Percentiles rank a stretch among this genome's conserved stretches.
Conservation (phyloP, 768 basidiomycete species). For the Mycena vulgaris region DNA sequence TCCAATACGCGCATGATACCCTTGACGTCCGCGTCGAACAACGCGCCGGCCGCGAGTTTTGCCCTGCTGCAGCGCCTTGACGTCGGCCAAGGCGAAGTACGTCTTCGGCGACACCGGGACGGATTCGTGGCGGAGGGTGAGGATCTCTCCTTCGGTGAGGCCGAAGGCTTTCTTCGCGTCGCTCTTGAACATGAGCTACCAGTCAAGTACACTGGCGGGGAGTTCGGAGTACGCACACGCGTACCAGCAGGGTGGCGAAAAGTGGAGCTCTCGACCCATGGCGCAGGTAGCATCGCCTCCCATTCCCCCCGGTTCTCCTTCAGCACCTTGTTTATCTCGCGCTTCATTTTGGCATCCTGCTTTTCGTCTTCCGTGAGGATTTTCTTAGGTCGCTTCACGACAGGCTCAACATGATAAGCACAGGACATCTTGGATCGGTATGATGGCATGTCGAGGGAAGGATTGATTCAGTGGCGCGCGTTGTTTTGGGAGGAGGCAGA, state of each 20-base stretch:
- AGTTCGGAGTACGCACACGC: background rate
- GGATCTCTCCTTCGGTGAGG: constrained; percentile 23
- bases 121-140: constrained; percentile 27
- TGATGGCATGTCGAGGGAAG: background rate
- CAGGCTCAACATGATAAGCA: background rate
- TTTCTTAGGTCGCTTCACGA: background rate
- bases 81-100: constrained; percentile 19
- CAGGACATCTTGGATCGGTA: constrained; percentile 6
- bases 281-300: background rate
- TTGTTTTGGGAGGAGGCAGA: background rate
- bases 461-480: background rate
- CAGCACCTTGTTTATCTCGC: constrained; percentile 8
- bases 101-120: constrained; percentile 2
- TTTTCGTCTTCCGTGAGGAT: constrained; percentile 15
- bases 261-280: background rate
- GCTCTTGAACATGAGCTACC: constrained; percentile 28
- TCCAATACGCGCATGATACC: background rate
- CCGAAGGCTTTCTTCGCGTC: constrained; percentile 25
- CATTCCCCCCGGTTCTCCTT: constrained; percentile 1
- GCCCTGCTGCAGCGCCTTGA: constrained; percentile 16
- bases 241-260: constrained; percentile 2
- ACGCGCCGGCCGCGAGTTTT: constrained; percentile 24
- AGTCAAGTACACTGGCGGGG: background rate
- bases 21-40: constrained; percentile 3
- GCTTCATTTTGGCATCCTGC: constrained; percentile 13